These are phyloP conservation scores for Phytomonas sp. DNA, from an alignment of 208 protist genomes.

Conservation along the genomic window DNA sequence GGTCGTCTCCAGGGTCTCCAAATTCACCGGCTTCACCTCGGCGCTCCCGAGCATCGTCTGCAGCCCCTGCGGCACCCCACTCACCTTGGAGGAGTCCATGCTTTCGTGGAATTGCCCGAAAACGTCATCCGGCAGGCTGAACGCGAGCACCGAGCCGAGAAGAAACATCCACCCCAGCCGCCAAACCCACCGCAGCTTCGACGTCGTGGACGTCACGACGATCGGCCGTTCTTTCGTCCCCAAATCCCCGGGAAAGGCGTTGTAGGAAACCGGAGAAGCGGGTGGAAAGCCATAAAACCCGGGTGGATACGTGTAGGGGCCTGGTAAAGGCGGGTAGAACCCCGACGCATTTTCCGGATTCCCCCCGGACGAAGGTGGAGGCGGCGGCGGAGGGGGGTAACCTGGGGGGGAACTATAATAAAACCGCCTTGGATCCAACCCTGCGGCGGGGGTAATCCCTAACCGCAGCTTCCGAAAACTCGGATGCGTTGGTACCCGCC, in stretches of 20 bases:
- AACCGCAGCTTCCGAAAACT: slow-evolving; percentile 5
- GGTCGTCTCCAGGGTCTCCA: slow-evolving; percentile 69
- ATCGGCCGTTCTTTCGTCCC: slow-evolving; percentile 72
- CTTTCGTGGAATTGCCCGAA: slow-evolving; percentile 27
- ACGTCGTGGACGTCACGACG: slow-evolving; percentile 64
- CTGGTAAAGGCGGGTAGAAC: no score
- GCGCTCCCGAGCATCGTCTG: slow-evolving; percentile 22
- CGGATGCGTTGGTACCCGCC: no score
- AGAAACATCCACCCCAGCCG: slow-evolving; percentile 67
- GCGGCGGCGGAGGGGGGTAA: slow-evolving; percentile 40
- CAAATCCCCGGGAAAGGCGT: slow-evolving; percentile 32
- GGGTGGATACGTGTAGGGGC: no score
- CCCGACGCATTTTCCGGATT: no score
- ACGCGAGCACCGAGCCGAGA: slow-evolving; percentile 41
- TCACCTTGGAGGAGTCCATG: slow-evolving; percentile 18
- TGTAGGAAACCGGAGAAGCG: slow-evolving; percentile 5
- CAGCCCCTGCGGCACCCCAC: slow-evolving; percentile 15
- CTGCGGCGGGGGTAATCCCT: slow-evolving; percentile 20
- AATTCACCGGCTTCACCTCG: slow-evolving; percentile 70
- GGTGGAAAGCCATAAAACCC: no score
- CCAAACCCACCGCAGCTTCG: slow-evolving; percentile 52
- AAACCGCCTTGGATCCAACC: slow-evolving; percentile 17
- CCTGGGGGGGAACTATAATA: slow-evolving; percentile 24
- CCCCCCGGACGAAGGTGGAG: slow-evolving; percentile 15
- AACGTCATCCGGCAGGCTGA: slow-evolving; percentile 34